phyloP scores from a whole-genome alignment of 257 asterid species.

The Scutellaria galericulata region DNA sequence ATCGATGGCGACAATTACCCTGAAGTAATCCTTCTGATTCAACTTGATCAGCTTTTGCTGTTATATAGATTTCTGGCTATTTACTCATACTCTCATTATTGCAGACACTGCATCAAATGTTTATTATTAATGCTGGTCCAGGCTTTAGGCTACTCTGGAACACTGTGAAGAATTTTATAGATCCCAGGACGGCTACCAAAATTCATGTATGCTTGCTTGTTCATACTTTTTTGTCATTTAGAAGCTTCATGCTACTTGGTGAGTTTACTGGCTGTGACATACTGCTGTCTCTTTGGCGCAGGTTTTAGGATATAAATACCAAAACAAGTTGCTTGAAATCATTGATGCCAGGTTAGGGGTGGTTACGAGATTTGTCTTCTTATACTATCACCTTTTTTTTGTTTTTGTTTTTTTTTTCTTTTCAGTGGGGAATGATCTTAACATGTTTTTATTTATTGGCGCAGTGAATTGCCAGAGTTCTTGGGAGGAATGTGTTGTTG shows the following conservation, averaged over 20 bases:
- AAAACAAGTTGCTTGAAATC: constrained; percentile 76
- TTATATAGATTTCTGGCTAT: constrained; percentile 22
- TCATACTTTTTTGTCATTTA: constrained; percentile 21
- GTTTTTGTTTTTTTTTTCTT: not conserved
- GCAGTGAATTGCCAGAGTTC: constrained; percentile 81
- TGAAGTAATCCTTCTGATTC: constrained; percentile 53
- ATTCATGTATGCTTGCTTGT: constrained; percentile 66
- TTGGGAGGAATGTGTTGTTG: constrained; percentile 79
- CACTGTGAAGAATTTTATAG: constrained; percentile 69
- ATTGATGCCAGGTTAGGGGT: constrained; percentile 69
- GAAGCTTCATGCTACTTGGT: constrained; percentile 18
- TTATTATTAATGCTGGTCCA: constrained; percentile 84
- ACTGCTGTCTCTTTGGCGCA: constrained; percentile 32
- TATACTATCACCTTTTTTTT: not conserved
- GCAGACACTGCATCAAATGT: constrained; percentile 89
- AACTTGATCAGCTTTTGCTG: constrained; percentile 30
- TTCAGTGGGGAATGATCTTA: constrained; percentile 11
- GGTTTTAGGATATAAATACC: constrained; percentile 85
- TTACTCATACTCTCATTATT: constrained; percentile 38
- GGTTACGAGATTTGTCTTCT: constrained; percentile 12
- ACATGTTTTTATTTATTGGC: constrained; percentile 26
- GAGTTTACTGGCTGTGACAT: constrained; percentile 29
- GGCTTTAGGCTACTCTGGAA: constrained; percentile 79
- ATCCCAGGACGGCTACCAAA: constrained; percentile 74
- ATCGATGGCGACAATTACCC: constrained; percentile 92